Base-by-base conservation (phyloP, 2,329 filamentous ascomycete species). In the Chalara sp. region DNA sequence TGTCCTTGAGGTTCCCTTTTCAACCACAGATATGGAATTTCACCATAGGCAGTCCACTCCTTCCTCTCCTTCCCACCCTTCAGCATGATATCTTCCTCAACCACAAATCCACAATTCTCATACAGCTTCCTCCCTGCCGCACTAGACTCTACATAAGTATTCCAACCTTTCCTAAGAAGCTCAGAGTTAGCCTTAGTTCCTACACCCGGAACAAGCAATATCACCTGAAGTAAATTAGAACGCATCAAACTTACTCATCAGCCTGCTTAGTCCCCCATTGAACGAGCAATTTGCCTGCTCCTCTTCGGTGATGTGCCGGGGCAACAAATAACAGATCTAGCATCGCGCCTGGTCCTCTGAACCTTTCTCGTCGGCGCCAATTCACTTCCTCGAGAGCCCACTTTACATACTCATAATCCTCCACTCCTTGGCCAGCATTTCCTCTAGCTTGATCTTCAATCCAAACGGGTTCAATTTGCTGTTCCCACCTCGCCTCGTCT, bases 61-160 rank as follows among this genome's bases (percentile, higher is more conserved):
- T 21, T 21, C 60, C 32, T 60, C 58, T 11, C 55, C 33, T 53
- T 55, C 39, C 58, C 56, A 32, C 60, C 62, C 33, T 46, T 46
- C 12, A 56, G 40, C 13, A 58, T 31, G 7, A 59, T 47, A 37
- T 55, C 52, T 12, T 54, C 48, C 44, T 29, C 55, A 53, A 35
- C 54, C 56, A 46, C 59, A 58, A 50, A 63, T 51, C 51, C 66
- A 56, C n/a, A 37, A 31, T 41, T 55, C 52, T 58, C 59, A 65
- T 52, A 62, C 42, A 57, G 45, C 28, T 47, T 48, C 35, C 47
- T 52, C 39, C 53, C 59, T 12, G 37, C 32, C 8, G 32, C 8
- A 37, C 51, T 56, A 33, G 63, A 56, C 13, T 65, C 63, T 2
- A 66, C 53, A 47, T 56, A 63, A n/a, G 46, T 49, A 48, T 57